Percentiles rank a stretch among this genome's conserved stretches.
Conservation (phyloP, 805 yeast species). For the Candida saitoana region DNA sequence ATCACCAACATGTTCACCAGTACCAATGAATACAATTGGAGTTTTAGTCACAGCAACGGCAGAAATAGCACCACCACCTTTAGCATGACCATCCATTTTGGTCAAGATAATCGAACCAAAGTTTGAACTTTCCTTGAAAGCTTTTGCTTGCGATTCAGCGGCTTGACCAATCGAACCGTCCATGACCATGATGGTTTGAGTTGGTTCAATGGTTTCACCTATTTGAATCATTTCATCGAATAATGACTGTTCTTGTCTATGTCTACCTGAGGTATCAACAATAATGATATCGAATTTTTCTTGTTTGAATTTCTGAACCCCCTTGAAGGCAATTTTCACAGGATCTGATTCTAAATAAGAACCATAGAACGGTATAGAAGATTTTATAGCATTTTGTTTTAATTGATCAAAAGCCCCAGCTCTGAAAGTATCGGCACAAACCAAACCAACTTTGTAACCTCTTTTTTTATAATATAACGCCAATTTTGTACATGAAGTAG, state of each 20-base stretch:
- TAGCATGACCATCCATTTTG: slow-evolving; percentile 98
- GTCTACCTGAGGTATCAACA: slow-evolving; percentile 98
- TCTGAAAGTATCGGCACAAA: slow-evolving; percentile 98
- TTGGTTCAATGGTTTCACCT: slow-evolving; percentile 81
- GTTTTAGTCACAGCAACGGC: slow-evolving; percentile 97
- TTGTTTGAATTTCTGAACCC: slow-evolving; percentile 85
- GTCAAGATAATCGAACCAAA: slow-evolving; percentile 95
- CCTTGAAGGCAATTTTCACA: slow-evolving; percentile 83
- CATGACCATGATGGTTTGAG: slow-evolving; percentile 94
- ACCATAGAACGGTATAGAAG: slow-evolving; percentile 91
- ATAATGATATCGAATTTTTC: slow-evolving; percentile 91
- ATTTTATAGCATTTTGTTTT: slow-evolving; percentile 94
- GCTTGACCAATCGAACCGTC: slow-evolving; percentile 99
- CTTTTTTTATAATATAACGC: slow-evolving; percentile 92
- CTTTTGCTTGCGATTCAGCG: slow-evolving; percentile 90
- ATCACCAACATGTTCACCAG: slow-evolving; percentile 95
- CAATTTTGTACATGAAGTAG: slow-evolving; percentile 93
- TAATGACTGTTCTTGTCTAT: slow-evolving; percentile 86
- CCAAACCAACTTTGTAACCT: slow-evolving; percentile 92
- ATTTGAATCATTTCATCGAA: slow-evolving; percentile 95
- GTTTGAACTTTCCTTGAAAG: slow-evolving; percentile 87
- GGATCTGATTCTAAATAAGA: slow-evolving; percentile 96
- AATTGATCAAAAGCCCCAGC: slow-evolving; percentile 99
- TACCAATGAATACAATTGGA: slow-evolving; percentile 94
- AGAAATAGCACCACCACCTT: slow-evolving; percentile 98